Evolutionary conservation across 768 basidiomycete species (phyloP), one percentile per base, ranked within the genome.

Genomic region (Lepiota venenata): DNA sequence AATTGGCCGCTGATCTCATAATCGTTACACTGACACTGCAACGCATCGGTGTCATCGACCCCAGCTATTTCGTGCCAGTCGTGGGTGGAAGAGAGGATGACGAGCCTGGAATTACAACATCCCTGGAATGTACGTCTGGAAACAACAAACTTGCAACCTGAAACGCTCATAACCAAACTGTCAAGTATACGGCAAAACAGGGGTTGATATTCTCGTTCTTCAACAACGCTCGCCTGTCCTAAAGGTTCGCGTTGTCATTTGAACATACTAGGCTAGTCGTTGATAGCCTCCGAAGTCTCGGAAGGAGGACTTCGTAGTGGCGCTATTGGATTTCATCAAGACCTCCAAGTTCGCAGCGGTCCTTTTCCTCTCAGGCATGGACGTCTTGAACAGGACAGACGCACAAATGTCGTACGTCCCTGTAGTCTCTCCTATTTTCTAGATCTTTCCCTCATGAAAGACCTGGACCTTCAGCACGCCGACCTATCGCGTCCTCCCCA

Each of bases 141-240:
- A 32, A 18, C 9, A 36, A 37, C 14, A 21, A 47, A 44, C 39
- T 57, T 37, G 53, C 51, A 21, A 52, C 21, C 40, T 38, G 51
- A 50, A 37, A 48, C 39, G 43, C 29, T 57, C 38, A 59, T 36
- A 47, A 38, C 55, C 45, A 55, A 50, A 39, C 56, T 50, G 39
- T 27, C 22, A 61, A 92, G 90, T 93, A 7, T 92, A 84, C 61
- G 85, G 87, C 6, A 75, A 73, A 42, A 63, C 72, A 29, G 74
- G 71, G 4, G 59, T 69, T 47, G 66, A 77, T 42, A 55, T 92
- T n/a, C 72, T 81, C 36, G 73, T 90, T 44, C 66, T 93, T 15
- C 91, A 91, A 62, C 91, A 93, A 61, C 72, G 89, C 54, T 91
- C 91, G 16, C 91, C 91, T 14, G 81, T 82, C 2, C 67, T 93